Evolutionary conservation across 2,329 filamentous ascomycete species (phyloP).

Genomic region (Ramularia endophylla): DNA sequence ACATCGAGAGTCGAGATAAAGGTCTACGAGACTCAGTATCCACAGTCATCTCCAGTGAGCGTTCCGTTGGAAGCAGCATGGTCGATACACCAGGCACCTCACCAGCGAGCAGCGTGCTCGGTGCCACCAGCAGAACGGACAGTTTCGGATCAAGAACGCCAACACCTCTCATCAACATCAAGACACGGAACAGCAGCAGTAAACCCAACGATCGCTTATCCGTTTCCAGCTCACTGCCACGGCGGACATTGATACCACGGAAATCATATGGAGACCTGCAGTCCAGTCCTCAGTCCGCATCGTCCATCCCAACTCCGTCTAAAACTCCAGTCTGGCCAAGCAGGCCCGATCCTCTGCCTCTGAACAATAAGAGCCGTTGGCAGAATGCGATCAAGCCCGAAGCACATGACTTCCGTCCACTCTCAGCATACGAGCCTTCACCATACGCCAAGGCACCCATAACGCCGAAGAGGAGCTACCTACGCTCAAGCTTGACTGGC

Average conservation of each 20-base stretch:
- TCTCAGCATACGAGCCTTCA: constrained; percentile 30
- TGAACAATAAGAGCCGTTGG: constrained; percentile 23
- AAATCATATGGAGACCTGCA: constrained; percentile 14
- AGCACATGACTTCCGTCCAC: constrained; percentile 27
- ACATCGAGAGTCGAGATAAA: constrained; percentile 52
- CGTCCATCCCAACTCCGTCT: constrained; percentile 17
- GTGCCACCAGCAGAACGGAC: constrained; percentile 44
- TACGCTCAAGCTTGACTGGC: constrained; percentile 15
- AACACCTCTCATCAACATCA: constrained; percentile 24
- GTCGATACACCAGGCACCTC: constrained; percentile 57
- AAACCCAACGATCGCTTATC: constrained; percentile 14
- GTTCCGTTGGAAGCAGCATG: constrained; percentile 63
- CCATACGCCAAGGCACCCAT: constrained; percentile 29
- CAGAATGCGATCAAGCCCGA: constrained; percentile 15
- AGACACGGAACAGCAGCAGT: constrained; percentile 8
- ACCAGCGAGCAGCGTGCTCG: constrained; percentile 59
- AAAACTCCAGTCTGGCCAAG: constrained; percentile 13
- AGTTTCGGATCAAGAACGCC: constrained; percentile 45
- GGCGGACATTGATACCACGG: constrained; percentile 14
- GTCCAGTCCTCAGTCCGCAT: constrained; percentile 17
- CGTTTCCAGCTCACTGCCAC: constrained; percentile 14
- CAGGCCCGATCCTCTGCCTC: constrained; percentile 14
- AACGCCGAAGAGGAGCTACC: constrained; percentile 25
- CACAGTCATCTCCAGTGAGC: constrained; percentile 79
- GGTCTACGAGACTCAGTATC: constrained; percentile 89